Evolutionary conservation across 2,329 filamentous ascomycete species (phyloP), one percentile per base, ranked within the genome.

Genomic region (Trichoderma endophyticum): DNA sequence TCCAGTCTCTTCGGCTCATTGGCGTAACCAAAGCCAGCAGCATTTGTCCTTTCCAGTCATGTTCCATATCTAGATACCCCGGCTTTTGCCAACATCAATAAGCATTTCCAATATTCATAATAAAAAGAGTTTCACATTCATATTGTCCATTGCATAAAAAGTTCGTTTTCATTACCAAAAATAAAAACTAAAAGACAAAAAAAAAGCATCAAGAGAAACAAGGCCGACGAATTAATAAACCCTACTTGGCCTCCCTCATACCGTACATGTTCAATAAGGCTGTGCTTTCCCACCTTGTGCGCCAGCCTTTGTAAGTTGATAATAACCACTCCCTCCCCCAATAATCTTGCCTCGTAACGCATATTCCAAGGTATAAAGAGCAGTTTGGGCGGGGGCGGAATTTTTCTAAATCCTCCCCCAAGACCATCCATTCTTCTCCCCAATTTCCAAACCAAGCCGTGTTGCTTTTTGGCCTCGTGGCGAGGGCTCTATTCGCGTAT

Each of bases 1-100:
- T 92, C 94, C 73, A 90, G 90, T 77, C 81, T 95, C 28, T 96
- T 96, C 77, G 86, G 85, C 67, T 87, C 87, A 11, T 80, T 93
- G 15, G 21, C 61, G 9, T 71, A 43, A 59, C 32, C 5, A 24
- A 34, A 14, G n/a, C 28, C n/a, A 64, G 32, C 11, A 48, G 8
- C 11, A 26, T 48, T 48, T 9, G 6, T 18, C 2, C 30, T 51
- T 68, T 24, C 51, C 32, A 51, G 7, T 3, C 26, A 26, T n/a
- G 39, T 43, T n/a, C 8, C 2, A 51, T 36, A 48, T 59, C n/a
- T 4, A 43, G 39, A 43, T 39, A 56, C 54, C 62, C 34, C 11
- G 12, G 18, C 34, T n/a, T 43, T 14, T 14, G 48, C 61, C n/a
- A 39, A 54, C 32, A 12, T 69, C 26, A n/a, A 15, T 24, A 3